phyloP scores from a whole-genome alignment of 108 stramenopile genomes.

The Fragilaria crotonensis region DNA sequence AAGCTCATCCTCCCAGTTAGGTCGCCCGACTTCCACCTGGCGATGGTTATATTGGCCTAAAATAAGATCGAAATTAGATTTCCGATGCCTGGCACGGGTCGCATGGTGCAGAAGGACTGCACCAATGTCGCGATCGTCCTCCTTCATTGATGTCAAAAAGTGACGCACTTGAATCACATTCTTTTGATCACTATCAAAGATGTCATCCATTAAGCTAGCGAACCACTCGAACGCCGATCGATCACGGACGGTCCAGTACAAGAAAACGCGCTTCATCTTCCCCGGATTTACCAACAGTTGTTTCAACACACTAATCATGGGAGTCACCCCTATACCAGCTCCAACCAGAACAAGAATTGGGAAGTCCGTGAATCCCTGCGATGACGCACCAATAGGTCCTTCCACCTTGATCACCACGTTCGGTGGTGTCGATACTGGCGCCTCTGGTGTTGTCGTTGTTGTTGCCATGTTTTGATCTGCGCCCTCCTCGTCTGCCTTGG shows the following conservation, averaged over 20 bases:
- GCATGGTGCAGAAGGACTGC: slow-evolving; percentile 16
- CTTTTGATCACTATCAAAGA: slow-evolving; percentile 12
- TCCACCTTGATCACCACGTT: slow-evolving; percentile 13
- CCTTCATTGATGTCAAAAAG: slow-evolving; percentile 13
- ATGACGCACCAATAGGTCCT: slow-evolving; percentile 18
- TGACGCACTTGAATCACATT: slow-evolving; percentile 11
- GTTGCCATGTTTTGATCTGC: neutral
- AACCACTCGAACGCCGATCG: slow-evolving; percentile 14
- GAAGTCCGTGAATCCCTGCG: slow-evolving; percentile 13
- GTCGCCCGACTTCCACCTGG: slow-evolving; percentile 10
- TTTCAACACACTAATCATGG: slow-evolving; percentile 16
- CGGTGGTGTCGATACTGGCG: neutral
- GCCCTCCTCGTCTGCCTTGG: slow-evolving; percentile 1
- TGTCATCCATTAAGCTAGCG: slow-evolving; percentile 9
- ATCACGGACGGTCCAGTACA: slow-evolving; percentile 14
- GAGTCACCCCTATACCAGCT: slow-evolving; percentile 36
- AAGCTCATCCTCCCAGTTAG: slow-evolving; percentile 12
- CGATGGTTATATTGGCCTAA: slow-evolving; percentile 7
- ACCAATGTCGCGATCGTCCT: slow-evolving; percentile 18
- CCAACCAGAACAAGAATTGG: slow-evolving; percentile 28
- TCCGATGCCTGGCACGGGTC: slow-evolving; percentile 5
- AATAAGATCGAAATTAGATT: slow-evolving; percentile 8
- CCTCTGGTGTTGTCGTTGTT: neutral
- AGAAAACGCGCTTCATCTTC: slow-evolving; percentile 9
- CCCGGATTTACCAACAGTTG: slow-evolving; percentile 7